Percentiles rank a stretch among this genome's conserved stretches.
phyloP scores from a whole-genome alignment of 495 filamentous ascomycete genomes.

The Ramalina intermedia region DNA sequence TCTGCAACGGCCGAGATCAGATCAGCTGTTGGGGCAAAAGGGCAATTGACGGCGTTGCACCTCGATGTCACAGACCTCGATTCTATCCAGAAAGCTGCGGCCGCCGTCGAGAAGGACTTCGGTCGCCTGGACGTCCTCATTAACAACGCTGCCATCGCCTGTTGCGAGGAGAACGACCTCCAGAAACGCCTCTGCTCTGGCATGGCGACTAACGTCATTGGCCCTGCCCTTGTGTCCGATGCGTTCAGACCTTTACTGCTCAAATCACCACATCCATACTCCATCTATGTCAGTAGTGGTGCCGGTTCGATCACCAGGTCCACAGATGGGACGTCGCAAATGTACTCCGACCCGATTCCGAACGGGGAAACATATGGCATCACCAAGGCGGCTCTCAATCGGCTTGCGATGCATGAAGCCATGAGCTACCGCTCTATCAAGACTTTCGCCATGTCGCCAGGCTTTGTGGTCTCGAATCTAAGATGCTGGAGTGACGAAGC shows the following conservation, averaged over 20 bases:
- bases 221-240: conserved; percentile 18
- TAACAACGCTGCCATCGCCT: conserved; percentile 18
- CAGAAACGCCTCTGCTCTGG: conserved; percentile 6
- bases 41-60: conserved; percentile 8
- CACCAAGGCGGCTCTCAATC: conserved; percentile 20
- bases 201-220: conserved; percentile 23
- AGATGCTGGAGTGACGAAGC: conserved; percentile 21
- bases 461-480: conserved; percentile 25
- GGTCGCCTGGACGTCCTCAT: conserved; percentile 20
- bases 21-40: background rate
- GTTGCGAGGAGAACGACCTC: background rate
- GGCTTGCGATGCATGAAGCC: conserved; percentile 12
- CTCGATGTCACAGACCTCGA: conserved; percentile 23
- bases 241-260: conserved; percentile 20
- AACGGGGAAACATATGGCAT: conserved; percentile 10
- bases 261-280: conserved; percentile 15
- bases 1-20: background rate
- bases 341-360: background rate
- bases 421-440: conserved; percentile 11
- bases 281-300: conserved; percentile 19
- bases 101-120: conserved; percentile 15
- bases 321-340: background rate
- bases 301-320: conserved; percentile 12
- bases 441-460: conserved; percentile 15
- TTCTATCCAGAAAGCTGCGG: conserved; percentile 17